Evolutionary conservation across 352 stramenopile genomes (phyloP), one percentile per base, ranked within the genome.

Genomic region (Aphanomyces astaci): DNA sequence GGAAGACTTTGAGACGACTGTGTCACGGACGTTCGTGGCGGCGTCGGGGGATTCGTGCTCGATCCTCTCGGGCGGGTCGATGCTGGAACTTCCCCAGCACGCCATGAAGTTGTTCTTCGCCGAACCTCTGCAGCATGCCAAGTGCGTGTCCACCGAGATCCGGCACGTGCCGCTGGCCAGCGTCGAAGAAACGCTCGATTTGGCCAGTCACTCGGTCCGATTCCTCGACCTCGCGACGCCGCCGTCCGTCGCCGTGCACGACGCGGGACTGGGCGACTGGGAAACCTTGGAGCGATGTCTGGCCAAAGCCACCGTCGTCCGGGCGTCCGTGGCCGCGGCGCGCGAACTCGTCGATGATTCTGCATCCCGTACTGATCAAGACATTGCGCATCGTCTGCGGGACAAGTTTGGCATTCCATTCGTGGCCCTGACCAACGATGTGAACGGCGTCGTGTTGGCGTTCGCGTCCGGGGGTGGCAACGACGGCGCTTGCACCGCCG

Each of bases 261-360:
- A 68, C 22, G 62, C 62, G 2, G 62, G 36, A 5, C 62, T 68
- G 7, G 62, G 62, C 1, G 62, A 68, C 39, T 68, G 39, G 39
- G 45, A 68, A n/a, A 68, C 62, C 10, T 33, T 68, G 15, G 62
- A 68, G 36, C 62, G 62, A 3, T 68, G 62, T 33, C 57, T 68
- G 13, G 30, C 62, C 46, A 68, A 68, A 24, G 33, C 39, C 33
- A 68, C 62, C 13, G 62, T 68, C 3, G 62, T 68, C 43, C 57
- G 59, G 39, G 25, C 62, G n/a, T 52, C 62, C 9, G 4, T 68
- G 15, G 48, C 9, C 7, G 43, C 62, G 1, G 62, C 62, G n/a
- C 25, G 49, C 9, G 62, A 68, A 24, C 39, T 68, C 19, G 59
- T 30, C 22, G 59, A 68, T 30, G 62, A 68, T 27, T 45, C 62